Evolutionary conservation across 2,329 filamentous ascomycete species (phyloP), one percentile per base, ranked within the genome.

Genomic region (Fusarium xylarioides): DNA sequence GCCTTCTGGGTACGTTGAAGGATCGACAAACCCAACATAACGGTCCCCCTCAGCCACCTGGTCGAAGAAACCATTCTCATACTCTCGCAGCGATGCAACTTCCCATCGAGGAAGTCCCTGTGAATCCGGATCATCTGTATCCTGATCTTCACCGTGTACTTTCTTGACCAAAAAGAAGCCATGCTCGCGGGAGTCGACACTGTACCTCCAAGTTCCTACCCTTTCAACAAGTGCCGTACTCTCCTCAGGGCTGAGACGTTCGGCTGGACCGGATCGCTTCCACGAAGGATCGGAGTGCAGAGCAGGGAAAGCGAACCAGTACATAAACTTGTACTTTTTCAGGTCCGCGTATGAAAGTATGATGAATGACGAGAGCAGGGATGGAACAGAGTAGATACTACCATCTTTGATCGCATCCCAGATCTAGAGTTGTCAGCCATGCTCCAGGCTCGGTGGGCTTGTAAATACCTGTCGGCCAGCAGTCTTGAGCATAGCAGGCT

Each of bases 371-470:
- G 94, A 91, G 23, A 99, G 90, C 5, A 98, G 88, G 9, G 95
- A 98, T 5, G 96, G 96, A 56, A 95, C 93, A 15, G 95, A 96
- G 83, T 97, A 98, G 76, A 99, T 97, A 44, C 94, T 97, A 65
- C 95, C 95, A 83, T 99, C 96, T 74, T 95, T 92, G 79, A 99
- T 98, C 32, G 96, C 95, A 82, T 98, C 95, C 95, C 95, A 98
- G 70, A 99, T 95, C 92, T 97, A 79, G n/a, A 42, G 18, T 15
- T 42, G 65, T 79, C 50, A 80, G 75, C 37, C 32, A 23, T 6
- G 11, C 26, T 21, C 23, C 34, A 50, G 19, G 18, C 12, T 67
- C 47, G 16, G 12, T 34, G 18, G 14, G 18, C 10, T 11, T 16
- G 16, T 11, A 59, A 59, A 77, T 85, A 95, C 93, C 83, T 93